phyloP scores from a whole-genome alignment of 257 asterid genomes.

The Solanum phureja region DNA sequence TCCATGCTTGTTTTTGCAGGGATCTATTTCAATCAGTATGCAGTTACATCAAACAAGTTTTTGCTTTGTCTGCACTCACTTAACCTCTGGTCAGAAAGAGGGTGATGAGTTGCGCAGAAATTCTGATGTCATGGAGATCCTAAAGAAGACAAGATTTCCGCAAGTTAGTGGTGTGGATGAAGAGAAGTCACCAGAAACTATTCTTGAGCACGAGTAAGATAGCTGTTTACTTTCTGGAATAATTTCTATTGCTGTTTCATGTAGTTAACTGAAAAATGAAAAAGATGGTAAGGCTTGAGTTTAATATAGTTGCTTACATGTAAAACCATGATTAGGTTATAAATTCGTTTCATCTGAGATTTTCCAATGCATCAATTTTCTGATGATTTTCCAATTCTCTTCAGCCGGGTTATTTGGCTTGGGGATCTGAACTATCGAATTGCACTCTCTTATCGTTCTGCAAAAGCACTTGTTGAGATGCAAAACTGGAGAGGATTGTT shows the following conservation, averaged over 20 bases:
- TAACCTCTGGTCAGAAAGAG: slow-evolving; percentile 24
- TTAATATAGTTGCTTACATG: not conserved
- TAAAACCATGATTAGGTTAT: not conserved
- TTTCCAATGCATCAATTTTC: not conserved
- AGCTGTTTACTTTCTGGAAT: not conserved
- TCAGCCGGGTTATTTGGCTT: slow-evolving; percentile 19
- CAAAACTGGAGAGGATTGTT: slow-evolving; percentile 18
- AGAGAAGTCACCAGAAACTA: slow-evolving; percentile 10
- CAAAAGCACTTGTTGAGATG: slow-evolving; percentile 23
- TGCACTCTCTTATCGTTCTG: slow-evolving; percentile 17
- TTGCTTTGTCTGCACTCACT: slow-evolving; percentile 23
- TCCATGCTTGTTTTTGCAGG: slow-evolving; percentile 7
- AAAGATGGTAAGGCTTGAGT: not conserved
- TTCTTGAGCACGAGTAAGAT: slow-evolving; percentile 16
- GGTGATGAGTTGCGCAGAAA: slow-evolving; percentile 20
- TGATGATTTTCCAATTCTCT: not conserved
- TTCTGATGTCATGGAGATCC: slow-evolving; percentile 22
- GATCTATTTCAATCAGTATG: slow-evolving; percentile 26
- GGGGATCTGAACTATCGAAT: slow-evolving; percentile 24
- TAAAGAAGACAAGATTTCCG: slow-evolving; percentile 17
- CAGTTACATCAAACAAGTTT: slow-evolving; percentile 17
- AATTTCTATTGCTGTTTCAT: not conserved
- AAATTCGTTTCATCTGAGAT: not conserved
- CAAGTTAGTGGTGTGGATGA: slow-evolving; percentile 2
- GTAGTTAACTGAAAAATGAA: not conserved